These are phyloP conservation scores for Aureobasidium sp. DNA, from an alignment of 2,329 filamentous ascomycete genomes.

Conservation along the genomic window DNA sequence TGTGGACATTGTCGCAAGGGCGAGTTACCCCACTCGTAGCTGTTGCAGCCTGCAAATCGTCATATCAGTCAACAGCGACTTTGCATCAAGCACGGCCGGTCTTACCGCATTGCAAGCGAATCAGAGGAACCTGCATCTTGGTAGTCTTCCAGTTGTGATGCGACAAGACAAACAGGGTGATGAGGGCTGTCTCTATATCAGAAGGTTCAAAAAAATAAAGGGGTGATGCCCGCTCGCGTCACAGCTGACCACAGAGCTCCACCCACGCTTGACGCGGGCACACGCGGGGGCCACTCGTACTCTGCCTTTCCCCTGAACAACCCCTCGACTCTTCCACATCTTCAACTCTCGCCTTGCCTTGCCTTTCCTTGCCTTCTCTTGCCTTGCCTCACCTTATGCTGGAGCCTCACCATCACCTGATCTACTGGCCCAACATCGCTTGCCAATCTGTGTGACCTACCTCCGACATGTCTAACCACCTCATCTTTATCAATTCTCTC, in stretches of 20 bases:
- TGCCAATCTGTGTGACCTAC: neutral
- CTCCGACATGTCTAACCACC: neutral
- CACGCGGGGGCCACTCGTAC: neutral
- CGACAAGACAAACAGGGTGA: neutral
- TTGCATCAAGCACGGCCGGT: conserved; percentile 25
- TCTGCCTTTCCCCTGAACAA: neutral
- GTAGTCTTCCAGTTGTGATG: neutral
- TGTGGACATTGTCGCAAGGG: neutral
- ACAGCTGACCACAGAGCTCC: neutral
- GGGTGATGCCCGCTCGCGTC: neutral
- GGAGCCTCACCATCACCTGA: neutral
- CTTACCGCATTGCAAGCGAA: conserved; percentile 70
- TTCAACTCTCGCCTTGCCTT: neutral
- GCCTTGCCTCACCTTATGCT: neutral
- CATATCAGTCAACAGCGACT: conserved; percentile 14
- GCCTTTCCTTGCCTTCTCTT: neutral
- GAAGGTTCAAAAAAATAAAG: neutral
- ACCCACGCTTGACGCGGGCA: neutral
- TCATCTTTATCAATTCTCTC: neutral
- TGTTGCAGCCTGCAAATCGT: conserved; percentile 71
- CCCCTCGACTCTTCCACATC: neutral
- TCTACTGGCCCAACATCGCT: neutral
- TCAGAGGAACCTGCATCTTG: conserved; percentile 67
- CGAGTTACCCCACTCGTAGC: conserved; percentile 83
- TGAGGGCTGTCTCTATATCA: neutral